Evolutionary conservation across 495 filamentous ascomycete genomes (phyloP), one percentile per base, ranked within the genome.

Genomic region (Penicillium mononematosum): DNA sequence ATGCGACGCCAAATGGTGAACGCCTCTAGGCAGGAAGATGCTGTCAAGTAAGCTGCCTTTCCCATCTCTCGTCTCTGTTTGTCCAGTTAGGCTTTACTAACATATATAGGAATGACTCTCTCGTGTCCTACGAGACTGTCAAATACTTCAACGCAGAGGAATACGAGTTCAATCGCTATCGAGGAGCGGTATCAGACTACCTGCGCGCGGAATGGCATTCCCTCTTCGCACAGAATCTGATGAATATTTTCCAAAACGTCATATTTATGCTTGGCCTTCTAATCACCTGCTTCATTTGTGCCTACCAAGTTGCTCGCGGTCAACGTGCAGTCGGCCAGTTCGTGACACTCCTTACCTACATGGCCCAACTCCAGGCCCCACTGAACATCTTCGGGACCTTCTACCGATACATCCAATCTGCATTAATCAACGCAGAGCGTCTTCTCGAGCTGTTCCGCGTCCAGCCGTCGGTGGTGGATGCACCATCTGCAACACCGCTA

Each of bases 121-220:
- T 95, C 74, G 82, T 87, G 48, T 90, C 88, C 16, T 95, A 94
- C 67, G 91, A 95, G 67, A 93, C 90, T 29, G 91, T 95, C 63
- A 93, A 95, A 68, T 93, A 94, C 67, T 94, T 94, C 80, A 93
- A 92, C 65, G 90, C 90, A 3, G 90, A 94, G 65, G 75, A 79
- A 3, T 90, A 87, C 68, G 90, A 95, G 65, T 91, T 91, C 71
- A 80, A 81, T n/a, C 85, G 91, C 0, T 92, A 89, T 63, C 75
- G 86, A 10, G 63, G 77, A 2, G 86, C 88, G 3, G 86, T 94
- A 12, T 70, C 75, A 11, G 83, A 83, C 42, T 92, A 84, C 69
- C 90, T 93, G 66, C 72, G 69, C 44, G 85, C 87, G 45, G 90
- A 93, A 69, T 88, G 88, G 64, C 81, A 84, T 56, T 86, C 91